These are phyloP conservation scores for Citrus glauca DNA, from an alignment of 345 rosid species.

Conservation along the genomic window DNA sequence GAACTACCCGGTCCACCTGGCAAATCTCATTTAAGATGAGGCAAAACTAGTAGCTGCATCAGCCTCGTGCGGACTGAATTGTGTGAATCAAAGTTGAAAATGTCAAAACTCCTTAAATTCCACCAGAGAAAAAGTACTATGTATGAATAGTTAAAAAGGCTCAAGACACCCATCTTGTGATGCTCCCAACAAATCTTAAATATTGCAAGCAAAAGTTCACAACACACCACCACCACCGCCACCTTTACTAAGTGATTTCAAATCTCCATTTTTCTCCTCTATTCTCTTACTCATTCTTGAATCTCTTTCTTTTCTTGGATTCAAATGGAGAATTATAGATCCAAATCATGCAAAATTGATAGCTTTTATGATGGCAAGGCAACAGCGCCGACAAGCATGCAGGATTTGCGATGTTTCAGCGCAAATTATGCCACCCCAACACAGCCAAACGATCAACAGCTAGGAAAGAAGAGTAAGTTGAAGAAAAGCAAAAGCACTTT, in stretches of 20 bases:
- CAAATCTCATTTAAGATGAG: neutral
- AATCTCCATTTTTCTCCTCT: neutral
- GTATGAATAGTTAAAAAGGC: neutral
- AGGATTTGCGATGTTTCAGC: constrained; percentile 59
- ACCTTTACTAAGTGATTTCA: too few species aligned
- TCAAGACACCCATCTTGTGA: neutral
- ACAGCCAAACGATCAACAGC: constrained; percentile 16
- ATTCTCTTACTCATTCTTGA: neutral
- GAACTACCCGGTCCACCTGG: neutral
- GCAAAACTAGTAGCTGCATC: neutral
- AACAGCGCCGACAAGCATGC: constrained; percentile 47
- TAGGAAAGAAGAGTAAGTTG: constrained; percentile 43
- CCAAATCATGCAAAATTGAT: constrained; percentile 45
- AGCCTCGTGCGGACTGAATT: neutral
- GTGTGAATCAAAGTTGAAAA: neutral
- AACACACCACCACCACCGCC: too few species aligned
- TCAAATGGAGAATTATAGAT: constrained; percentile 56
- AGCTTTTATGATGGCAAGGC: constrained; percentile 24
- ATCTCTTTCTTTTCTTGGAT: neutral
- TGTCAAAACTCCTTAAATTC: constrained; percentile 1
- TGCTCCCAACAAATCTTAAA: neutral
- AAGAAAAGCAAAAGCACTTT: constrained; percentile 44
- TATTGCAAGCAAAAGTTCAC: too few species aligned
- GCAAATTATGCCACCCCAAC: constrained; percentile 26
- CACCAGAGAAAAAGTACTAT: too few species aligned